These are phyloP conservation scores for Penicillium desertorum DNA, from an alignment of 495 filamentous ascomycete species.

Conservation along the genomic window DNA sequence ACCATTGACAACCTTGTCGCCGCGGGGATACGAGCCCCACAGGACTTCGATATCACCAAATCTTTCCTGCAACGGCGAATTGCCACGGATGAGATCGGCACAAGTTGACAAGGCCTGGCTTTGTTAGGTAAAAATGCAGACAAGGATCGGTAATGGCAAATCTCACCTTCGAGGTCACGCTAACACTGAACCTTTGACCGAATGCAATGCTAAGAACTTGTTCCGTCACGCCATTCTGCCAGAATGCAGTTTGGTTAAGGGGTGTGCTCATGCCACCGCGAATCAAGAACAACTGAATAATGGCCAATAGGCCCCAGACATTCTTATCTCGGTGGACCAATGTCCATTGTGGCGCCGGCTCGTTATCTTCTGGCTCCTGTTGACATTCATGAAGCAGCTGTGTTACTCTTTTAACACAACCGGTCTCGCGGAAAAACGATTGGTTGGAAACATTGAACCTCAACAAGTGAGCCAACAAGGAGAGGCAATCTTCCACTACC, in stretches of 20 bases:
- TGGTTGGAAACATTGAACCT: slow-evolving; percentile 89
- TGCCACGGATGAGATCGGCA: slow-evolving; percentile 85
- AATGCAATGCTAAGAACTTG: slow-evolving; percentile 84
- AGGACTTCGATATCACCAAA: slow-evolving; percentile 73
- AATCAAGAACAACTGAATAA: slow-evolving; percentile 82
- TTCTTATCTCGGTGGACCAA: slow-evolving; percentile 83
- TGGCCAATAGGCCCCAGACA: slow-evolving; percentile 82
- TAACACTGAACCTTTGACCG: slow-evolving; percentile 66
- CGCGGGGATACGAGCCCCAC: slow-evolving; percentile 34
- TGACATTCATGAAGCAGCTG: slow-evolving; percentile 66
- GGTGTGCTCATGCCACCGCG: slow-evolving; percentile 74
- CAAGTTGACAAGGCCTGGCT: slow-evolving; percentile 74
- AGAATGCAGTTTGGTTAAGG: slow-evolving; percentile 83
- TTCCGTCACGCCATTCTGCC: slow-evolving; percentile 76
- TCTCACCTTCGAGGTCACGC: slow-evolving; percentile 77
- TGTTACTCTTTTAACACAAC: slow-evolving; percentile 72
- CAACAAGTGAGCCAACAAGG: slow-evolving; percentile 87
- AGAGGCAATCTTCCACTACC: slow-evolving; percentile 90
- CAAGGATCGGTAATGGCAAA: slow-evolving; percentile 11
- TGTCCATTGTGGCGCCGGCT: slow-evolving; percentile 68
- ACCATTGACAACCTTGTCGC: slow-evolving; percentile 39
- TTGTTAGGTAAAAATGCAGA: slow-evolving; percentile 16
- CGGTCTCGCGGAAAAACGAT: slow-evolving; percentile 88
- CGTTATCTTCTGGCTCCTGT: slow-evolving; percentile 53
- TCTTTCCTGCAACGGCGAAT: slow-evolving; percentile 72